Evolutionary conservation across 139 green algal genomes (phyloP), one percentile per base, ranked within the genome.

Genomic region (Micractinium sp.): DNA sequence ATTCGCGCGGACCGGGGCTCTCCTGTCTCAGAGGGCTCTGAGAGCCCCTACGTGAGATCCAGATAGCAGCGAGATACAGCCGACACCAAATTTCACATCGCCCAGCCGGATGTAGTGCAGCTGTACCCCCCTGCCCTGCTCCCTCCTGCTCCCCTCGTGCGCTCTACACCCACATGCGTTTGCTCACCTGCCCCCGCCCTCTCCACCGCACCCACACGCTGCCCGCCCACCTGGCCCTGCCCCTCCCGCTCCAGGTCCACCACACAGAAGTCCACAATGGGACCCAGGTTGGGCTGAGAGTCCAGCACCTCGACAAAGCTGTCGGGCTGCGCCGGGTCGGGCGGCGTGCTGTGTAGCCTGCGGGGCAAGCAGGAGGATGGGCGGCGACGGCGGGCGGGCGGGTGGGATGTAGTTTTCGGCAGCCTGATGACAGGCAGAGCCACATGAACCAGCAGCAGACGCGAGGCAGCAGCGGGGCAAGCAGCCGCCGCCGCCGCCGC

Each of bases 181-280:
- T 75, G 67, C 47, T n/a, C n/a, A n/a, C n/a, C n/a, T n/a, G 47
- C 47, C 47, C 47, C 47, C 9, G 47, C 47, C 47, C 47, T 9
- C 9, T 9, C 47, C 47, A 56, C 47, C 47, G n/a, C n/a, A n/a
- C n/a, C n/a, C 67, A 75, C 67, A 75, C n/a, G n/a, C n/a, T n/a
- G n/a, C n/a, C n/a, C n/a, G 29, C 66, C 7, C 87, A 90, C 95
- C 94, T 99, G 97, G 0, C 97, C 97, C 92, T 99, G 97, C 2
- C 97, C 97, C 90, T 99, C 97, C 31, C 97, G 90, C 87, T 99
- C 98, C 82, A 99, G 90, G 88, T 99, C 98, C 85, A 99, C 94
- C 22, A 99, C 96, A 27, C 63, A 93, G 85, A 99, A 97, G 92
- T 99, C 98, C 19, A 99, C 91, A 74, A 99, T 99, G 67, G 98